These are phyloP conservation scores for Cystobasidiaceae sp. DNA, from an alignment of 1,284 basidiomycete genomes.

Conservation along the genomic window DNA sequence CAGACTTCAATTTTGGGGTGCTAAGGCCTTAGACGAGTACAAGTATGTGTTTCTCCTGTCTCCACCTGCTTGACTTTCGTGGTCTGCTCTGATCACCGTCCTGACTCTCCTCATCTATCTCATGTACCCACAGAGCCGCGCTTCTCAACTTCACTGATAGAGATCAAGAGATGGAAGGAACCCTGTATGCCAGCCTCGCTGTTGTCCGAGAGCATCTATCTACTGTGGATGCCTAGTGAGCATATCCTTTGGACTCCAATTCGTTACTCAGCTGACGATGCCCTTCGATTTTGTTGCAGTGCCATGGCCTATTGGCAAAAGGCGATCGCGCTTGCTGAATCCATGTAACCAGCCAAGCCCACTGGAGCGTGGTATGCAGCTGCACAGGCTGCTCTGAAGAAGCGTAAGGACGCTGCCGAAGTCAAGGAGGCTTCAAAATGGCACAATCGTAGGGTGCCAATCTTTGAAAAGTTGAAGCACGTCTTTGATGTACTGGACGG, in stretches of 20 bases:
- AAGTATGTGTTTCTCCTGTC: too few species aligned
- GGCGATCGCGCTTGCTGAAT: neutral
- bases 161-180: neutral
- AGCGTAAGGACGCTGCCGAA: neutral
- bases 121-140: neutral
- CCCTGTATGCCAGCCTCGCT: neutral
- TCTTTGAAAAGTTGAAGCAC: neutral
- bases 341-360: neutral
- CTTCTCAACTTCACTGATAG: neutral
- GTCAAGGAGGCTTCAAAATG: neutral
- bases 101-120: too few species aligned
- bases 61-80: too few species aligned
- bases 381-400: neutral
- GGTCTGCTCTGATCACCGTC: too few species aligned
- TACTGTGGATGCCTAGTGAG: neutral
- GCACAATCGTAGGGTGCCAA: neutral
- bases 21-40: too few species aligned
- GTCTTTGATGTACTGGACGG: neutral
- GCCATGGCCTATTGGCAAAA: neutral
- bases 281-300: neutral
- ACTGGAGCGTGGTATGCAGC: neutral
- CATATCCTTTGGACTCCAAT: too few species aligned
- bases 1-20: too few species aligned
- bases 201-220: neutral
- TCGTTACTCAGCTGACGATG: too few species aligned